Base-by-base conservation (phyloP, 106 monocot species). In the Dendrobium officinale region DNA sequence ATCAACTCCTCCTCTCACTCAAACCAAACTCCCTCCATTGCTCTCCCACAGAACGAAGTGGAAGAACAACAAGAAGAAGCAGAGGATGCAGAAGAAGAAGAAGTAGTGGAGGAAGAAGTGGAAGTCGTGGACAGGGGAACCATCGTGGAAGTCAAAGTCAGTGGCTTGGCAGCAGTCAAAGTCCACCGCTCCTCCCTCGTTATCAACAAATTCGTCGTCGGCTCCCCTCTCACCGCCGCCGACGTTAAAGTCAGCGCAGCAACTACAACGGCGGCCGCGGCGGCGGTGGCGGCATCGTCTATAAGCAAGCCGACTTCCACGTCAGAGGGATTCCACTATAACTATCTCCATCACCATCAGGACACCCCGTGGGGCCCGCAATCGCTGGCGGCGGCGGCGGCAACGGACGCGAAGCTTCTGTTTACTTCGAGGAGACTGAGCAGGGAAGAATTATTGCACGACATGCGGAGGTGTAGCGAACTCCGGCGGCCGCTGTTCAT, bases 201-300 rank as follows among this genome's bases (percentile, higher is more conserved):
- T 16, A 93, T 96, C 86, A 96, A 96, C 87, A 96, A 96, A 80
- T 96, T 94, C 87, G 93, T 94, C 72, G 90, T 76, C 10, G 76
- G 76, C 19, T 76, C 76, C 24, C 76, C 76, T 2, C 76, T 48
- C 26, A 76, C 42, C 72, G 37, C 86, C 41, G 22, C 5, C 59
- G 18, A 13, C 76, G 42, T 40, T 72, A 26, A 41, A 24, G 68
- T 55, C 79, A 48, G 77, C 58, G 51, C 59, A 2, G 45, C 78
- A 31, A 1, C 66, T 73, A 45, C 86, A 8, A 80, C 85, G 42
- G 85, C 90, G 3, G 80, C 82, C 1, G 93, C 87, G 6, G 92
- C 86, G 16, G 87, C 81, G 10, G 90, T 79, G 19, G 93, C 87
- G 43, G 91, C 83, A 10, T 83, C 87, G 10, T 84, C 89, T 0